Evolutionary conservation across 257 asterid species (phyloP).

Genomic region (Thymus mandschuricus): DNA sequence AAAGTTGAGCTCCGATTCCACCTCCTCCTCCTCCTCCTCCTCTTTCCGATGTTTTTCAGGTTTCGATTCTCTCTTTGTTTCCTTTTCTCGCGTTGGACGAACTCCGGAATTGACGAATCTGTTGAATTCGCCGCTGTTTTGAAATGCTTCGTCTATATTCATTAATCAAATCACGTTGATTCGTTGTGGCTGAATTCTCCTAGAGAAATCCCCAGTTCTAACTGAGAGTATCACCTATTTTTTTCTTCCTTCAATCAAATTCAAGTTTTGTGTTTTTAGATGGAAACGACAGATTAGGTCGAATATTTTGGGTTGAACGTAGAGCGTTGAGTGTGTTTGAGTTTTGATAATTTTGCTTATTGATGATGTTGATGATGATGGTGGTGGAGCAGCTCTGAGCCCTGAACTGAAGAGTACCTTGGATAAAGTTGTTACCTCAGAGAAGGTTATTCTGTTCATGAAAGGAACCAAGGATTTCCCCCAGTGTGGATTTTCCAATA

Average conservation of each 20-base stretch:
- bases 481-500: conserved; percentile 87
- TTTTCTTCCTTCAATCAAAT: neutral
- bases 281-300: conserved; percentile 9
- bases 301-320: conserved; percentile 4
- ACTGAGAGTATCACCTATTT: neutral
- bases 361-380: too few species aligned
- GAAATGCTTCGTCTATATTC: neutral
- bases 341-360: neutral
- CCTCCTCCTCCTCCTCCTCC: conserved; percentile 21
- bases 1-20: conserved; percentile 31
- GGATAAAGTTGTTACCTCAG: conserved; percentile 82
- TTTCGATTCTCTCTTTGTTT: conserved; percentile 12
- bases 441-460: conserved; percentile 80
- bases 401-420: conserved; percentile 72
- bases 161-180: neutral
- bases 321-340: neutral
- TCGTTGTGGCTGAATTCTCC: neutral
- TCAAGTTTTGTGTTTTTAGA: neutral
- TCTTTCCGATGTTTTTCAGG: conserved; percentile 44
- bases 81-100: neutral
- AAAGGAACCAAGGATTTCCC: conserved; percentile 95
- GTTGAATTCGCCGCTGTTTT: conserved; percentile 1
- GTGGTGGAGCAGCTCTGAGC: conserved; percentile 57
- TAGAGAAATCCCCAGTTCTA: neutral
- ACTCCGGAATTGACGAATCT: neutral